phyloP scores from a whole-genome alignment of 1,284 basidiomycete genomes.

The Cystobasidium sp. region DNA sequence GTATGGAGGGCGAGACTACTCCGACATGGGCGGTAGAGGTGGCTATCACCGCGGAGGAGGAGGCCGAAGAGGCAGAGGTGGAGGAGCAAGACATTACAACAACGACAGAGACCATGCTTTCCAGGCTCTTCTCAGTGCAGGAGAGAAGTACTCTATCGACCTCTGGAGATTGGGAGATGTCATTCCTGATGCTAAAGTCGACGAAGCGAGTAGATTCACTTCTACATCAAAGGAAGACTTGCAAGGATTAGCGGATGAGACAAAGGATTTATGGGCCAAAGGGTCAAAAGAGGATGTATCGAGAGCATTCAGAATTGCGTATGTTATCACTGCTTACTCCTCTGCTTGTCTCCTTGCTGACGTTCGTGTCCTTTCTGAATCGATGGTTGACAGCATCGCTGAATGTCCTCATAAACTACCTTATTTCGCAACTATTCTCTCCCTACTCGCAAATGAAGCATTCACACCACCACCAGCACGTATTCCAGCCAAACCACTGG shows the following conservation, averaged over 20 bases:
- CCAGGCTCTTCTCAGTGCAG: conserved; percentile 35
- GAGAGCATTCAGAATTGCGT: conserved; percentile 53
- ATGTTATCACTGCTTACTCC: not conserved
- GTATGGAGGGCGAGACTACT: conserved; percentile 44
- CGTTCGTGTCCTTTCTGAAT: not conserved
- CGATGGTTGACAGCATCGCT: conserved; percentile 65
- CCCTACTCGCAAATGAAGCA: conserved; percentile 61
- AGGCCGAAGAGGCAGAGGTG: conserved; percentile 12
- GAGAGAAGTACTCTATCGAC: conserved; percentile 20
- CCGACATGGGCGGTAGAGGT: conserved; percentile 12
- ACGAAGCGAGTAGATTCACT: conserved; percentile 27
- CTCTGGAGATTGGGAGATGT: conserved; percentile 4
- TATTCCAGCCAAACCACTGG: conserved; percentile 43
- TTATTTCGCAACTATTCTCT: conserved; percentile 80
- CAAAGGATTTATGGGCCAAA: conserved; percentile 34
- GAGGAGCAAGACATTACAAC: conserved; percentile 24
- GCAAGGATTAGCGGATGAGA: conserved; percentile 27
- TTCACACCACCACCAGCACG: conserved; percentile 59
- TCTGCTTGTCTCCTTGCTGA: not conserved
- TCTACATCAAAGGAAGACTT: conserved; percentile 10
- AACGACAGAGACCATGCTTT: conserved; percentile 31
- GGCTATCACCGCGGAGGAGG: conserved; percentile 11
- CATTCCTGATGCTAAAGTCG: not conserved
- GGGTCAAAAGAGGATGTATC: conserved; percentile 45
- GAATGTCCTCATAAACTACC: conserved; percentile 91